These are phyloP conservation scores for Gamsiella multidivaricata DNA, from an alignment of 192 early-diverging fungal species.

Conservation along the genomic window DNA sequence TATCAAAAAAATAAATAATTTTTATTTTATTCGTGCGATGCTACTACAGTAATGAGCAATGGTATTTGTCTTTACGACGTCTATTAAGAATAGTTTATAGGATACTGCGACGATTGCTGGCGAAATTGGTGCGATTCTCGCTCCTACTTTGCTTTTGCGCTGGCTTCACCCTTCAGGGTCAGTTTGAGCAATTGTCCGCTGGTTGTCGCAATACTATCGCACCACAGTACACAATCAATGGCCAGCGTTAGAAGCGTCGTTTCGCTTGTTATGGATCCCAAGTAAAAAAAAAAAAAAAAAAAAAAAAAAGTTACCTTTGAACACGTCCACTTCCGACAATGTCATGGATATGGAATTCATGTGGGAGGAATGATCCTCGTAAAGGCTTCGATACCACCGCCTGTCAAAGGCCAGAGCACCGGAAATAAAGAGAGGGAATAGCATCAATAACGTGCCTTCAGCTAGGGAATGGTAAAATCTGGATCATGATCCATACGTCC, in stretches of 20 bases:
- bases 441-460: too few relatives aligned
- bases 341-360: slow-evolving; percentile 61
- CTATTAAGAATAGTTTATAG: background rate
- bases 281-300: background rate
- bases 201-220: slow-evolving; percentile 39
- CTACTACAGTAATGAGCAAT: background rate
- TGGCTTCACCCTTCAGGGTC: slow-evolving; percentile 57
- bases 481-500: background rate
- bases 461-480: too few relatives aligned
- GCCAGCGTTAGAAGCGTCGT: background rate
- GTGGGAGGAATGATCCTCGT: slow-evolving; percentile 46
- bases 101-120: background rate
- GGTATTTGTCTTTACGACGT: background rate
- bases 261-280: background rate
- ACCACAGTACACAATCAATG: background rate
- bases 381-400: slow-evolving; percentile 49
- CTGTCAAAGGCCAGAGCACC: too few relatives aligned
- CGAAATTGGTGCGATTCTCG: too few relatives aligned
- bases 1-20: too few relatives aligned
- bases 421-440: too few relatives aligned
- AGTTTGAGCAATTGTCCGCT: slow-evolving; percentile 59
- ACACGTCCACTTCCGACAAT: slow-evolving; percentile 62
- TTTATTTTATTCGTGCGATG: too few relatives aligned
- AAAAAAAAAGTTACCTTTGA: slow-evolving; percentile 40
- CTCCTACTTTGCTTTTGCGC: slow-evolving; percentile 36